A percentile compares a stretch with the other conserved stretches of the same genome.
Conservation (phyloP, 106 monocot genomes). For the Chionographis japonica region DNA sequence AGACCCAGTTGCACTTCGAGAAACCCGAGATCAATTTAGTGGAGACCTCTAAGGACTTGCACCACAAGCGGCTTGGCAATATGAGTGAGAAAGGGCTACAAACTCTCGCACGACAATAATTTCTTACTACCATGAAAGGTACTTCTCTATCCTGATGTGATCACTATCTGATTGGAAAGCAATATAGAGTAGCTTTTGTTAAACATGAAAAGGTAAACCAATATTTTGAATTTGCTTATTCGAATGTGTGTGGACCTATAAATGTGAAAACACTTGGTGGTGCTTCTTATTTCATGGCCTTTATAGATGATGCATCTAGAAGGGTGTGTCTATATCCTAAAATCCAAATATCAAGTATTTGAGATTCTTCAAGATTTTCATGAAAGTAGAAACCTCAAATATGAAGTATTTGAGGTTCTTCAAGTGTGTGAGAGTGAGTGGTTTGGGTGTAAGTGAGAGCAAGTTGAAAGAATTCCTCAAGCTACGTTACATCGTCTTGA, state of each 20-base stretch:
- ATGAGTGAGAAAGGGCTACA: background rate
- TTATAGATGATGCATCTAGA: too few species aligned
- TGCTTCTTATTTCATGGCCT: background rate
- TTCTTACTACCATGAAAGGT: background rate
- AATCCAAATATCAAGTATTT: background rate
- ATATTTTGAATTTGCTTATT: background rate
- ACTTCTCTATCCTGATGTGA: background rate
- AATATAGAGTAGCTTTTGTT: background rate
- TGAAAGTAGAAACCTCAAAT: background rate
- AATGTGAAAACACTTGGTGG: background rate
- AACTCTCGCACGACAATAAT: background rate
- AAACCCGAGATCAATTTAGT: background rate
- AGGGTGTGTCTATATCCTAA: background rate
- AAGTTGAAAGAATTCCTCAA: too few species aligned
- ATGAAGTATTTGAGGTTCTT: background rate
- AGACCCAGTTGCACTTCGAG: background rate
- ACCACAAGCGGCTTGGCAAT: background rate
- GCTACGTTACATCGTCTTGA: too few species aligned
- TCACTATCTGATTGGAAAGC: background rate
- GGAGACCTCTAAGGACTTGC: background rate
- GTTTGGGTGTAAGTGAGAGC: too few species aligned
- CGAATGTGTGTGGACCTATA: background rate
- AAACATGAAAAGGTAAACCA: background rate
- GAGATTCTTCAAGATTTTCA: background rate
- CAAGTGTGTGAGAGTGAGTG: too few species aligned